Evolutionary conservation across 495 filamentous ascomycete genomes (phyloP), one percentile per base, ranked within the genome.

Genomic region (Gamarada debralockiae): DNA sequence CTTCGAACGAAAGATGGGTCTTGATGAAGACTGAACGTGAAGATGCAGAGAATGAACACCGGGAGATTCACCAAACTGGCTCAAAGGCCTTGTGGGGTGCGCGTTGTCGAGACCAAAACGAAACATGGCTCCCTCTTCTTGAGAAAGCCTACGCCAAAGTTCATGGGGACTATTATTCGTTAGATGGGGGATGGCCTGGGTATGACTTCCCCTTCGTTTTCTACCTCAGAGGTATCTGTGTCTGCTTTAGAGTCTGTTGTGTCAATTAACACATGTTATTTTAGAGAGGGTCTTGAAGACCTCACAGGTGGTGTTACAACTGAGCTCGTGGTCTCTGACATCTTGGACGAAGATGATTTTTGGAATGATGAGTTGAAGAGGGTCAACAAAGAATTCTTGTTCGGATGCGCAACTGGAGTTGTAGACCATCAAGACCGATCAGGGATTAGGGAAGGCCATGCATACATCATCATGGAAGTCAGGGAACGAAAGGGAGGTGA

Each of bases 101-200:
- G 0, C 87, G 90, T 59, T 96, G 91, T 66, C 79, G 81, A 58
- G 81, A 91, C 61, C 75, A 81, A 21, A 92, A 95, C 61, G 92
- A 97, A 71, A 97, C 90, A 0, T 97, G 92, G 92, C 73, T 97
- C 23, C 92, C 92, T 1, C 70, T 97, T 41, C 78, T 97, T 3
- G 92, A 97, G 63, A 97, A 97, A 67, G 92, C 92, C 0, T 97
- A 93, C 68, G 92, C 92, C 39, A 97, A 97, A 66, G 91, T 90
- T 10, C 92, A 97, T 60, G 90, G 90, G 2, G 60, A 62, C 41
- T 62, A 62, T 40, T 31, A 24, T 13, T 18, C 52, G 3, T 18
- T 62, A 12, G n/a, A n/a, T 27, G 55, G 55, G 23, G 59, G 59
- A 4, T 62, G 53, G 55, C 52, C 45, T 44, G 59, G 59, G 57